Evolutionary conservation across 2,329 filamentous ascomycete genomes (phyloP).

Genomic region (Chalaropsis thielavioides): DNA sequence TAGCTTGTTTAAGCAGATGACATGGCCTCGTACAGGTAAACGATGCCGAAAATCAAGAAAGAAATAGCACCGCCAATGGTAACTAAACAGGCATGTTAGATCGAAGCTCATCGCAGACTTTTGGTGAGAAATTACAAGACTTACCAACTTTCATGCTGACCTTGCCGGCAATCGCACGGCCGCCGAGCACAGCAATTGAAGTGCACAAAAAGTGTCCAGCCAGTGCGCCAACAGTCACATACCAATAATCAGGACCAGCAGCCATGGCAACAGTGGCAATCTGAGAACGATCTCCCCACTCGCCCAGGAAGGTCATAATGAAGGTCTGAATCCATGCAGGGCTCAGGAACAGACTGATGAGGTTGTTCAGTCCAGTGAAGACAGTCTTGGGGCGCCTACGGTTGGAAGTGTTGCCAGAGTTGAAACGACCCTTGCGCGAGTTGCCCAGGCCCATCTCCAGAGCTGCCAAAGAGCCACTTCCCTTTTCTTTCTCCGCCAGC

Average conservation of each 20-base stretch:
- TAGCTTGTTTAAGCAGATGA: slow-evolving; percentile 30
- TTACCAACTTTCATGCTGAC: slow-evolving; percentile 93
- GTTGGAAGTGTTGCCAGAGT: slow-evolving; percentile 52
- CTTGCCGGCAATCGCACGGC: slow-evolving; percentile 77
- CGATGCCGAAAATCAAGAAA: slow-evolving; percentile 80
- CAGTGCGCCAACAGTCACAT: slow-evolving; percentile 82
- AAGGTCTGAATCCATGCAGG: slow-evolving; percentile 99
- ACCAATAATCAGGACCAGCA: slow-evolving; percentile 96
- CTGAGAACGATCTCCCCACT: slow-evolving; percentile 96
- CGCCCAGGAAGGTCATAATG: slow-evolving; percentile 94
- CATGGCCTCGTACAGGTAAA: slow-evolving; percentile 76
- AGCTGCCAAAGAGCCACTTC: slow-evolving; percentile 43
- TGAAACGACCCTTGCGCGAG: slow-evolving; percentile 59
- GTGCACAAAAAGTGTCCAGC: slow-evolving; percentile 82
- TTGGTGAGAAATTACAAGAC: slow-evolving; percentile 29
- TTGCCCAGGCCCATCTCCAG: slow-evolving; percentile 71
- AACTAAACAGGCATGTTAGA: slow-evolving; percentile 38
- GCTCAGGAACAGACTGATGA: slow-evolving; percentile 75
- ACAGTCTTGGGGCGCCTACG: slow-evolving; percentile 32
- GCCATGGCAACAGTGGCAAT: slow-evolving; percentile 99
- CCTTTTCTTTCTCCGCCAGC: slow-evolving; percentile 82
- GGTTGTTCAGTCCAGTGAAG: slow-evolving; percentile 60
- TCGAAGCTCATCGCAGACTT: slow-evolving; percentile 14
- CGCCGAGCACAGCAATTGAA: slow-evolving; percentile 78
- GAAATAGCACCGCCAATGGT: slow-evolving; percentile 82